Base-by-base conservation (phyloP, 768 basidiomycete species). In the Rhodotorula toruloides region DNA sequence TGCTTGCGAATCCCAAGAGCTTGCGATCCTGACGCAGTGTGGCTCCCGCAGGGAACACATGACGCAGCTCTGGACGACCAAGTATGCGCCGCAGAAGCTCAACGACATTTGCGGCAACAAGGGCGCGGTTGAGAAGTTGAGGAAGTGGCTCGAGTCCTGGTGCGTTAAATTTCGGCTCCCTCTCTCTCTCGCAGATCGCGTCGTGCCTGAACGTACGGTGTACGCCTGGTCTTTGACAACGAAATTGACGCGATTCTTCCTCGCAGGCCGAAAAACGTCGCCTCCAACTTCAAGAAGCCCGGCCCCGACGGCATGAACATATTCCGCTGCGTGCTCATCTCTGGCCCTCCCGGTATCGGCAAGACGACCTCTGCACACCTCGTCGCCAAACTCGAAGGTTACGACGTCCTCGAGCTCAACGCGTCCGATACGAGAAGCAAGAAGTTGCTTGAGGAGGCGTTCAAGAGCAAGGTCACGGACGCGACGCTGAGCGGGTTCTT, bases 21-120 rank as follows among this genome's bases (percentile, higher is more conserved):
- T n/a, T n/a, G n/a, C n/a, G n/a, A n/a, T n/a, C 9, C 54, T 25
- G 31, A 21, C 16, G 73, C 65, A 42, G n/a, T n/a, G n/a, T n/a
- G n/a, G n/a, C n/a, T 60, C 62, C 32, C 60, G 56, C 19, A 69
- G 74, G 13, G 65, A 63, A 21, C 54, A 63, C 39, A 10, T 65
- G 63, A 68, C 74, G 5, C 91, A 94, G 76, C 81, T 98, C 1
- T 98, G 96, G 96, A 97, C 96, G 44, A 87, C 87, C 39, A 86
- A 91, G 16, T 99, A 99, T 76, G 94, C 96, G 0, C 96, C 96
- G 2, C 85, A 86, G 69, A 83, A 82, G 4, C 70, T 92, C 61
- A 92, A 89, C 73, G 91, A 99, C 62, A 84, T 99, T 25, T 97
- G 93, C 67, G 96, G 96, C 13, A 99, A 98, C 80, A 98, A 98